Conservation (phyloP, 805 yeast species). For the Ogataea nakhonphanomensis region DNA sequence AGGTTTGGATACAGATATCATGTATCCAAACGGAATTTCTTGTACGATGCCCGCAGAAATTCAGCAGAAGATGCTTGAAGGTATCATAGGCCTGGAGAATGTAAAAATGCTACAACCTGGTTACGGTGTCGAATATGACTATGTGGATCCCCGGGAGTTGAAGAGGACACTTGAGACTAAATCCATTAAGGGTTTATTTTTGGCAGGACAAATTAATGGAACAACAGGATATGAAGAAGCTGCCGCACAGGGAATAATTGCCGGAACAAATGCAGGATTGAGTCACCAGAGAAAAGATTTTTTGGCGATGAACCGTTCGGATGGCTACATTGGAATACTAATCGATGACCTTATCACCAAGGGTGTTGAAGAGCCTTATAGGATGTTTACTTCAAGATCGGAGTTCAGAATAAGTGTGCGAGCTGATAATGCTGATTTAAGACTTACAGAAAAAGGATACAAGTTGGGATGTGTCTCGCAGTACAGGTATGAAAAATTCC, state of each 20-base stretch:
- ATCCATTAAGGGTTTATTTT: constrained; percentile 65
- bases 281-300: constrained; percentile 38
- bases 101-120: constrained; percentile 93
- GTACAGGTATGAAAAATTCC: constrained; percentile 50
- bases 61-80: constrained; percentile 66
- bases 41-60: constrained; percentile 95
- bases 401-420: constrained; percentile 89
- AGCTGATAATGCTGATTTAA: constrained; percentile 88
- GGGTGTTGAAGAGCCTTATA: constrained; percentile 94
- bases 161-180: constrained; percentile 78
- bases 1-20: constrained; percentile 80
- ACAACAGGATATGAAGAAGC: constrained; percentile 99
- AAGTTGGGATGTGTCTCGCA: constrained; percentile 63
- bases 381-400: constrained; percentile 96
- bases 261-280: constrained; percentile 93
- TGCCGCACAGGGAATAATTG: constrained; percentile 92
- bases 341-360: constrained; percentile 92
- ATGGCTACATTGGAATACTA: constrained; percentile 89
- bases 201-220: constrained; percentile 98
- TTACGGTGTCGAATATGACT: constrained; percentile 98
- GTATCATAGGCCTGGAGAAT: constrained; percentile 86
- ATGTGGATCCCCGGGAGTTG: constrained; percentile 89
- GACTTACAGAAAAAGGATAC: constrained; percentile 72
- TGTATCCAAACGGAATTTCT: constrained; percentile 95
- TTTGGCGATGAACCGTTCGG: constrained; percentile 63